Percentiles rank a stretch among this genome's conserved stretches.
phyloP scores from a whole-genome alignment of 371 early-diverging fungal genomes.

The Saksenaea oblongispora region DNA sequence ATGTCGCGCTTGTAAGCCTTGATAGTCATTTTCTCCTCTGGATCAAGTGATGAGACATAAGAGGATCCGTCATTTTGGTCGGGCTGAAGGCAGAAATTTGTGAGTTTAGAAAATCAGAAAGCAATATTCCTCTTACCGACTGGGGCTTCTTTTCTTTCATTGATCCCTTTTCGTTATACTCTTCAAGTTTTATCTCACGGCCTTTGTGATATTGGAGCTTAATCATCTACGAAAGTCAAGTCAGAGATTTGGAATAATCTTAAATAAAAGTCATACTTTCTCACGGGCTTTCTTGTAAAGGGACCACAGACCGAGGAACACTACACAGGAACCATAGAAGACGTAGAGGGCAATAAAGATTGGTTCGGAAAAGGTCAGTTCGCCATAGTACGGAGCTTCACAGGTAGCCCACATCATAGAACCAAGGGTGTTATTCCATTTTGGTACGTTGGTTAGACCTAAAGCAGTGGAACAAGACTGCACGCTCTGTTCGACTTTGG shows the following conservation, averaged over 20 bases:
- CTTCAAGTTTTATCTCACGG: neutral
- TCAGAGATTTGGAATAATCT: neutral
- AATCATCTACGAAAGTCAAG: neutral
- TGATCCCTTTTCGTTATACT: neutral
- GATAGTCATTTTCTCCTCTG: constrained; percentile 34
- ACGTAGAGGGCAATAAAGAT: constrained; percentile 51
- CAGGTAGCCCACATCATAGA: constrained; percentile 55
- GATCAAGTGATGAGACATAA: constrained; percentile 16
- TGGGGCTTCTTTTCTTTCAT: neutral
- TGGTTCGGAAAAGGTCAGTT: constrained; percentile 41
- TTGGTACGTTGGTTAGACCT: constrained; percentile 29
- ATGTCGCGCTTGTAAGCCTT: constrained; percentile 41
- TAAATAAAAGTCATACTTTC: constrained; percentile 13
- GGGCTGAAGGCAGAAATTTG: neutral
- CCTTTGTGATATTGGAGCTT: neutral
- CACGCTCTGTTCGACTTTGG: constrained; percentile 42
- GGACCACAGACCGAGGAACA: constrained; percentile 53
- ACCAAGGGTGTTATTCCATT: constrained; percentile 37
- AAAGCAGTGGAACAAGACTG: constrained; percentile 36
- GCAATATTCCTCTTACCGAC: neutral
- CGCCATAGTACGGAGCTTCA: constrained; percentile 48
- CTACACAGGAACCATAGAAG: constrained; percentile 63
- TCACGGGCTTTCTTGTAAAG: constrained; percentile 57
- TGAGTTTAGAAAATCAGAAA: neutral
- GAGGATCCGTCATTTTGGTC: constrained; percentile 6